Evolutionary conservation across 2,329 filamentous ascomycete species (phyloP), one percentile per base, ranked within the genome.

Genomic region (Lachnellula subtilissima): DNA sequence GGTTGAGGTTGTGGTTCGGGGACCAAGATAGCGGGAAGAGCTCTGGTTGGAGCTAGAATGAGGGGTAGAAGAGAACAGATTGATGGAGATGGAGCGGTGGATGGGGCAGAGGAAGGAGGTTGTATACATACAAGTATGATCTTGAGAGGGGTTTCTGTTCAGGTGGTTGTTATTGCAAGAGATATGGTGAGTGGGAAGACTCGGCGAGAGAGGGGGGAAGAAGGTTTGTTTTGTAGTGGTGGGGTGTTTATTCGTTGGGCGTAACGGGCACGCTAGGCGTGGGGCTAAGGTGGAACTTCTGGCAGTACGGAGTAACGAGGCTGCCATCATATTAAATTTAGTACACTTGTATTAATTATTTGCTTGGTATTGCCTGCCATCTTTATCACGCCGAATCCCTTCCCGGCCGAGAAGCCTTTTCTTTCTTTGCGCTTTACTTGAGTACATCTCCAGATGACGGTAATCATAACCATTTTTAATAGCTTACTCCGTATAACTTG

Each of bases 111-210:
- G 36, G 32, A 48, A 45, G 6, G 28, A 23, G 28, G 55, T 19
- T 50, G 45, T 37, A 49, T 25, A 63, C 63, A 60, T 61, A 66
- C 63, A 56, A 56, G 50, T 48, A 55, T 48, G 55, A 42, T 47
- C 9, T 48, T 15, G 15, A 12, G 52, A n/a, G 50, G 23, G 28
- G 5, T 37, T 57, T 48, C 39, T 50, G 35, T 19, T 55, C 8
- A 19, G 35, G 39, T 50, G 48, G 37, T 43, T 56, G 53, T 50
- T 55, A 58, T 54, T 62, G 56, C 56, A 62, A 53, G 48, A 55
- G 23, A 8, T 48, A 19, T 47, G 42, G 40, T 49, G 48, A 32
- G 43, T 22, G 58, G 53, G 59, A 58, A 57, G 47, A 58, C 36
- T 55, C 52, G 56, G 57, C 53, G 48, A 42, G 37, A 15, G 14